Base-by-base conservation (phyloP, 345 rosid species). In the Dimocarpus longan region DNA sequence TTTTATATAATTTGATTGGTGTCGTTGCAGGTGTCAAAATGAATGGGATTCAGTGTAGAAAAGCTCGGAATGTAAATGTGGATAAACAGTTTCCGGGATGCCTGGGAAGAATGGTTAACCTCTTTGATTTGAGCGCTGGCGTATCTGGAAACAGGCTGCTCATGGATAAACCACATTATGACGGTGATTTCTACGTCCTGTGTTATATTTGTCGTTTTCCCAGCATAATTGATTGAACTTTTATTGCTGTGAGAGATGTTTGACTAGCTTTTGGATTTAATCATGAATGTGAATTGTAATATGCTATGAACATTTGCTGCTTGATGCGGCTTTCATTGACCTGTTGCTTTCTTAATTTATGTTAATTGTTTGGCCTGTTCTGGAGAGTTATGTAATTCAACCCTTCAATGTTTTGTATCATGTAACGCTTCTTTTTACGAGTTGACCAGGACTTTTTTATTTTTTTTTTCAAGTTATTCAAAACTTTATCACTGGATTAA, bases 31-130 rank as follows among this genome's bases (percentile, higher is more conserved):
- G 83, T 70, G 82, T 37, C 81, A 81, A 85, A 82, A 95, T 93
- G 97, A 87, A 90, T 76, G 85, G 81, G 59, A 74, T 81, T 73
- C 91, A 84, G 82, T 82, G 84, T 70, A 85, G 77, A 66, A 91
- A 88, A 74, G 82, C 79, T 75, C 91, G 83, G 24, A 86, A 83
- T 72, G 66, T 84, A 60, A 86, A 82, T 59, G 71, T 81, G 56
- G 98, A 93, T 70, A 91, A 79, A 50, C 89, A 84, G 18, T 78
- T 87, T 82, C 90, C 97, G 9, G 95, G 98, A 85, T 93, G 89
- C 87, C 79, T 89, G 74, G 92, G 89, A 74, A 78, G 86, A 39
- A 82, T 87, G 89, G 87, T 80, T 79, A 87, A 90, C 86, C 86
- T 93, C 65, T 93, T 93, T 78, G 96, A 93, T 80, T 82, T 90